Evolutionary conservation across 148 eudicot species (phyloP).

Genomic region (Amaranthus cruentus): DNA sequence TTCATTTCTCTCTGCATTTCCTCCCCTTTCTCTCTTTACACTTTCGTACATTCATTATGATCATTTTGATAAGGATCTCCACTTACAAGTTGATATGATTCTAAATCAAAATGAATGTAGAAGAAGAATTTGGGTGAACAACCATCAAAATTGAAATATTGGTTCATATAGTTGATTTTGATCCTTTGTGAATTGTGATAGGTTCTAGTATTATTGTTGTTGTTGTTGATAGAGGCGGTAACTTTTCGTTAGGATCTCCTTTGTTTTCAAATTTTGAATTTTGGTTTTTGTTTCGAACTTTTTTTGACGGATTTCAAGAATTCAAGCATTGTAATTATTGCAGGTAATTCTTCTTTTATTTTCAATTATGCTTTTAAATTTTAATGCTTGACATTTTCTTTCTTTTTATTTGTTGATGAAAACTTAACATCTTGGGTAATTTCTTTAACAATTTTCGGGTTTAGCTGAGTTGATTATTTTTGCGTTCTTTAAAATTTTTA

Average conservation of each 20-base stretch:
- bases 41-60: constrained; percentile 4
- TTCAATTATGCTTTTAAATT: not conserved
- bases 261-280: constrained; percentile 10
- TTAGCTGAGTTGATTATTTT: not conserved
- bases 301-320: not conserved
- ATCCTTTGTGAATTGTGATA: too few species aligned
- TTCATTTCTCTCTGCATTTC: constrained; percentile 9
- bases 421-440: constrained; percentile 20
- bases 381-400: too few species aligned
- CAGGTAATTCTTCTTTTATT: constrained; percentile 15
- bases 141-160: too few species aligned
- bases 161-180: too few species aligned
- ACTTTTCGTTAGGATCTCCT: constrained; percentile 22
- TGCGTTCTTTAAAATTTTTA: not conserved
- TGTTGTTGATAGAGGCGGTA: not conserved
- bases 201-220: too few species aligned
- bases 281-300: constrained; percentile 5
- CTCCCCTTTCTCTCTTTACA: constrained; percentile 3
- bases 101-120: too few species aligned
- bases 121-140: too few species aligned
- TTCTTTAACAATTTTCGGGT: not conserved
- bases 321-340: constrained; percentile 21
- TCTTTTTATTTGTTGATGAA: not conserved
- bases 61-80: constrained; percentile 3
- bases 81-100: too few species aligned